These are phyloP conservation scores for Serpula lacrymans DNA, from an alignment of 768 basidiomycete genomes.

Conservation along the genomic window DNA sequence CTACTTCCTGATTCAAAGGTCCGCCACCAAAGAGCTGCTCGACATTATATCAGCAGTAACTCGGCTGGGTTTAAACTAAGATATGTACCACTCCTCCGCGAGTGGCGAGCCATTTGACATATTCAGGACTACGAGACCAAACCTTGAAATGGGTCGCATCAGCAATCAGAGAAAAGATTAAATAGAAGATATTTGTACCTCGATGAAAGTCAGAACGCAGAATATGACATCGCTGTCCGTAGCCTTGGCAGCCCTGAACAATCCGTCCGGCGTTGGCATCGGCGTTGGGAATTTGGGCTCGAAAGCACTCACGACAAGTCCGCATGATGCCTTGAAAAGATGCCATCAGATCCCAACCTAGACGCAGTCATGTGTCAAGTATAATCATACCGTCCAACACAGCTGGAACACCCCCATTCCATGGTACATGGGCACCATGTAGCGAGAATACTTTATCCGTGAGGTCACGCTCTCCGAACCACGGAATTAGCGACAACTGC, in stretches of 20 bases:
- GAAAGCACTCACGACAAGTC: slow-evolving; percentile 19
- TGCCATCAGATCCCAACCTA: background rate
- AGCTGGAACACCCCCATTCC: slow-evolving; percentile 20
- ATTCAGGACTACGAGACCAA: slow-evolving; percentile 21
- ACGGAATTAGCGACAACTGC: too few species aligned
- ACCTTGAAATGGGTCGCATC: slow-evolving; percentile 11
- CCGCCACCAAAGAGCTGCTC: slow-evolving; percentile 39
- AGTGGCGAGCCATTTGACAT: slow-evolving; percentile 19
- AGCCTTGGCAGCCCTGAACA: slow-evolving; percentile 15
- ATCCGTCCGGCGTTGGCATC: slow-evolving; percentile 15
- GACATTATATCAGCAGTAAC: too few species aligned
- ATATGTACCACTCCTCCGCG: too few species aligned
- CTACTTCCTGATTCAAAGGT: slow-evolving; percentile 31
- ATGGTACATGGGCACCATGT: slow-evolving; percentile 24
- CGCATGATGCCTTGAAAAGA: slow-evolving; percentile 16
- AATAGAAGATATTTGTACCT: slow-evolving; percentile 15
- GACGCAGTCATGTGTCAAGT: too few species aligned
- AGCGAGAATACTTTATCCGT: slow-evolving; percentile 9
- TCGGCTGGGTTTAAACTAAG: too few species aligned
- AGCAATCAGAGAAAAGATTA: background rate
- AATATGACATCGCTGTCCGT: slow-evolving; percentile 22
- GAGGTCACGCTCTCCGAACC: slow-evolving; percentile 12
- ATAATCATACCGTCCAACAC: slow-evolving; percentile 18
- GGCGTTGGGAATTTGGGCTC: slow-evolving; percentile 24
- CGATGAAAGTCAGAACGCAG: slow-evolving; percentile 26